A percentile compares a stretch with the other conserved stretches of the same genome.
Conservation (phyloP, 345 rosid species). For the Arabidopsis arenosa region DNA sequence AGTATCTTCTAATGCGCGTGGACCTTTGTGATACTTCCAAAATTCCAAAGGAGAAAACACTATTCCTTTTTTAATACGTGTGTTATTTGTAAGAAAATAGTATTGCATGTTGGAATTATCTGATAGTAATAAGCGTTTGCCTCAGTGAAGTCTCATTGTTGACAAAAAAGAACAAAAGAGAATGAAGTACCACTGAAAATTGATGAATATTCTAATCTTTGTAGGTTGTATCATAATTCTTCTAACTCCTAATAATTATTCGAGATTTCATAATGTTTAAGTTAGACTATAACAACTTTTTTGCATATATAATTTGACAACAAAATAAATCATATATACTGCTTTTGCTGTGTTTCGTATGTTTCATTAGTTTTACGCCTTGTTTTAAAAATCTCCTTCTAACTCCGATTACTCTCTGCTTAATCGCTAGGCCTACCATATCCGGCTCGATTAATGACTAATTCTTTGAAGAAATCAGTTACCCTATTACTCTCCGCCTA, state of each 20-base stretch:
- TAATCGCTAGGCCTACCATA: too few relatives aligned
- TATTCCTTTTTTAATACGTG: constrained; percentile 15
- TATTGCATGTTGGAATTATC: constrained; percentile 24
- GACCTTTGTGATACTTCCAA: constrained; percentile 43
- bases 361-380: too few relatives aligned
- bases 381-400: too few relatives aligned
- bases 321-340: not conserved
- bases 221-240: not conserved
- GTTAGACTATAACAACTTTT: not conserved
- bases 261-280: not conserved
- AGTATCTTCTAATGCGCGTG: constrained; percentile 40
- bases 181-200: constrained; percentile 9
- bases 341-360: not conserved
- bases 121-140: constrained; percentile 15
- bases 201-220: not conserved
- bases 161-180: not conserved
- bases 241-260: not conserved
- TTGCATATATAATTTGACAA: not conserved
- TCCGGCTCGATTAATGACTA: too few relatives aligned
- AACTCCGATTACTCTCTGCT: too few relatives aligned
- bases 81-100: not conserved
- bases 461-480: too few relatives aligned
- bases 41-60: constrained; percentile 23
- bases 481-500: too few relatives aligned
- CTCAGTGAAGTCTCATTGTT: not conserved